Percentiles rank a stretch among this genome's conserved stretches.
phyloP scores from a whole-genome alignment of 306 rosid genomes.

The Cicer chorassanicum region DNA sequence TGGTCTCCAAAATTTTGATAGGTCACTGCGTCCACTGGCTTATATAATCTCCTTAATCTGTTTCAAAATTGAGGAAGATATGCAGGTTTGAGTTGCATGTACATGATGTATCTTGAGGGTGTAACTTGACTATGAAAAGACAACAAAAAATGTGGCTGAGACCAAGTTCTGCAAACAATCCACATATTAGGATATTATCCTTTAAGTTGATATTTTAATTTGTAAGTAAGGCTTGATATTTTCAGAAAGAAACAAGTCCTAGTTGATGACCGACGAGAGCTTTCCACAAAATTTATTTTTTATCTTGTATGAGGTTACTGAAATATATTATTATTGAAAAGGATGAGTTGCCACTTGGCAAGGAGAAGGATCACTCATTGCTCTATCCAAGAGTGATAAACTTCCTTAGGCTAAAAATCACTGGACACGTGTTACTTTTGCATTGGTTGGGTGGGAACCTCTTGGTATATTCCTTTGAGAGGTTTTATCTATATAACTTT shows the following conservation, averaged over 20 bases:
- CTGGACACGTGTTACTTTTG: conserved; percentile 62
- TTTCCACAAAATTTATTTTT: conserved; percentile 52
- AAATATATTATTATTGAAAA: conserved; percentile 31
- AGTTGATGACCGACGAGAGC: conserved; percentile 43
- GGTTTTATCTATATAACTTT: conserved; percentile 58
- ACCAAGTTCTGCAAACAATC: conserved; percentile 43
- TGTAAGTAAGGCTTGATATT: conserved; percentile 29
- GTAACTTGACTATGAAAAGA: conserved; percentile 1
- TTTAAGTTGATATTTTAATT: conserved; percentile 21
- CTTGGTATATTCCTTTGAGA: conserved; percentile 55
- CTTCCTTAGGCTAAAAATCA: conserved; percentile 61
- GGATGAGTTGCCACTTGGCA: conserved; percentile 63
- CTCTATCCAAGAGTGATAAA: conserved; percentile 73
- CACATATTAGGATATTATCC: conserved; percentile 41
- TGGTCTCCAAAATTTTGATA: neutral
- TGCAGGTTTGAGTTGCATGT: conserved; percentile 18
- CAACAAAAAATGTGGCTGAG: conserved; percentile 44
- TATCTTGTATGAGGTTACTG: conserved; percentile 20
- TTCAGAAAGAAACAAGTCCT: conserved; percentile 15
- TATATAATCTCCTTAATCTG: conserved; percentile 9
- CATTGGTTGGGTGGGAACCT: conserved; percentile 41
- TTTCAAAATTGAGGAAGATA: conserved; percentile 2
- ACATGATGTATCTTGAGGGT: conserved; percentile 19
- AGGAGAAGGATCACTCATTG: conserved; percentile 65
- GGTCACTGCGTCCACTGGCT: too few species aligned